phyloP scores from a whole-genome alignment of 2,329 filamentous ascomycete species.

The Fusarium transvaalense region DNA sequence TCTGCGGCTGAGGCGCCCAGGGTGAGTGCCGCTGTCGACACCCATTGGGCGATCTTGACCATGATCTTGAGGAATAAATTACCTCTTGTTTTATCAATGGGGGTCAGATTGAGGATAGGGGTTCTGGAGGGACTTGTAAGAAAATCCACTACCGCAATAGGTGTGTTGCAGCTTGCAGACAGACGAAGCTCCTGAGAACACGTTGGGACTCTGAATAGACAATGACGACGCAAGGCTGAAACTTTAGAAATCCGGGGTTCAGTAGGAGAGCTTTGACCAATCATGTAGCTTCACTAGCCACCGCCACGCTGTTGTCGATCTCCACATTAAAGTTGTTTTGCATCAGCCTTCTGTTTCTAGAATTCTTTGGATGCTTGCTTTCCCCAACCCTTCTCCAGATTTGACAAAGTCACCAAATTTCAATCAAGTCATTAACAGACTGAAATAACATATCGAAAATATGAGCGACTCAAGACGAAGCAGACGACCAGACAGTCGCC shows the following conservation, averaged over 20 bases:
- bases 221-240: conserved; percentile 48
- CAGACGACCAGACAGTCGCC: conserved; percentile 64
- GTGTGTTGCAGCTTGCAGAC: conserved; percentile 11
- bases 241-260: conserved; percentile 10
- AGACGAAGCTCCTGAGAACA: conserved; percentile 42
- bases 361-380: conserved; percentile 14
- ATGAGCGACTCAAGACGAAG: conserved; percentile 54
- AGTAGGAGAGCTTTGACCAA: conserved; percentile 44
- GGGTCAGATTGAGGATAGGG: too few species aligned
- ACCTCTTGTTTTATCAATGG: not conserved
- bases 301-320: conserved; percentile 15
- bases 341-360: conserved; percentile 41
- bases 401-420: not conserved
- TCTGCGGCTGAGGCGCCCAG: conserved; percentile 47
- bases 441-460: not conserved
- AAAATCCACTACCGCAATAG: conserved; percentile 23
- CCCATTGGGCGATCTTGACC: conserved; percentile 51
- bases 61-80: conserved; percentile 38
- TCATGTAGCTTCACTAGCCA: conserved; percentile 39
- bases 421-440: not conserved
- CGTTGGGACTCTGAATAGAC: conserved; percentile 30
- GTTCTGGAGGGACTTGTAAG: not conserved
- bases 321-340: conserved; percentile 25
- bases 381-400: conserved; percentile 6
- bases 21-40: conserved; percentile 49